Evolutionary conservation across 805 yeast species (phyloP), one percentile per base, ranked within the genome.

Genomic region (Myxozyma geophila): DNA sequence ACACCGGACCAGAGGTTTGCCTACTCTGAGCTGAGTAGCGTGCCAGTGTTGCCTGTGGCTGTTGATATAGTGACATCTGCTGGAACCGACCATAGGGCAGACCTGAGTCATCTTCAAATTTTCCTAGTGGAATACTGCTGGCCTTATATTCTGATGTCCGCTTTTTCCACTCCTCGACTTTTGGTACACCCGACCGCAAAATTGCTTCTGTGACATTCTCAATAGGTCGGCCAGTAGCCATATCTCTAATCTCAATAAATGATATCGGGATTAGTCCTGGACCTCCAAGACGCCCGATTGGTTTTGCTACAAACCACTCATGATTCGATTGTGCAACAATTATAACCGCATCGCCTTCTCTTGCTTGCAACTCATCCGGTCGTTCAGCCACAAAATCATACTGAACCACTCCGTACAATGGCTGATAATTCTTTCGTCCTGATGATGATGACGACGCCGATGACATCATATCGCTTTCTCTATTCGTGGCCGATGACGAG

Each of bases 261-360:
- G 90, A 84, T 5, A 90, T 92, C 0, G 99, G 99, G 7, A 95
- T 96, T 52, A 95, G 81, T 0, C 99, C 99, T 0, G 98, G 98
- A 0, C 98, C 99, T 33, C 99, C 73, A 44, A 95, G 80, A 59
- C 98, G 81, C 64, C 93, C 96, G 49, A 95, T 89, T 13, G 97
- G 97, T 75, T 95, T 95, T 5, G 98, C 98, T 64, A 95, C 95
- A 71, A 92, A 92, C 99, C 99, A 95, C 77, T 96, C 99, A 68
- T 81, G 89, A 60, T 91, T 92, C 73, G 93, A 96, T 76, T 93
- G 98, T 1, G 99, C 99, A 77, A 97, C 93, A 12, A 96, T 85
- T 37, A 92, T 89, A 66, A 95, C 83, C 71, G 89, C 88, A 71
- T 95, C 99, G 44, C 98, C 98, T 1, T 89, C 89, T 36, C 76